Conservation (phyloP, 768 basidiomycete genomes). For the Phaeolepiota aurea region DNA sequence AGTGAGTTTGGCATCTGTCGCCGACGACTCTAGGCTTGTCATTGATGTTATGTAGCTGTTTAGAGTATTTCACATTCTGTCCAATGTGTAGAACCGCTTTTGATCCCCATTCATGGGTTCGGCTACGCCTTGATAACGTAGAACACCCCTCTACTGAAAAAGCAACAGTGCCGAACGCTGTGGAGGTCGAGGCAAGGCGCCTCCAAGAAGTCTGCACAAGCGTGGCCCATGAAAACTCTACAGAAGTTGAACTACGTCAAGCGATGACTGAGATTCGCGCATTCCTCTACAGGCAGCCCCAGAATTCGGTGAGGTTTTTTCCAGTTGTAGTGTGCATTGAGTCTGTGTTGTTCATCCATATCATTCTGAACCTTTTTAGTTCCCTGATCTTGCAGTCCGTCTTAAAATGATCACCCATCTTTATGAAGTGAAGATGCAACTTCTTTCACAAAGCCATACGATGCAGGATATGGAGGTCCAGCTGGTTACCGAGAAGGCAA, state of each 20-base stretch:
- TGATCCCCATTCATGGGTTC: neutral
- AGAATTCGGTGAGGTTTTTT: neutral
- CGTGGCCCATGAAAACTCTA: neutral
- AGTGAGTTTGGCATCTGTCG: too few species aligned
- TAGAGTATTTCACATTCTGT: too few species aligned
- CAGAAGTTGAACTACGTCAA: neutral
- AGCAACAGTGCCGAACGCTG: too few species aligned
- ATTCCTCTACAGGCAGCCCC: neutral
- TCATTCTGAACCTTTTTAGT: neutral
- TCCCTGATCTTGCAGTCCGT: neutral
- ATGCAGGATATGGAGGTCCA: conserved; percentile 11
- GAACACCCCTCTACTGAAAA: neutral
- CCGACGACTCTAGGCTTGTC: too few species aligned
- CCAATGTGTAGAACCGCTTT: neutral
- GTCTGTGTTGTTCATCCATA: neutral
- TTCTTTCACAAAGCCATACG: conserved; percentile 5
- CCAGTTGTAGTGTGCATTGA: too few species aligned
- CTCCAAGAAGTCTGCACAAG: neutral
- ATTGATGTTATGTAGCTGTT: too few species aligned
- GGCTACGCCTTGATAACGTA: neutral
- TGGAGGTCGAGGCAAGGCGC: neutral
- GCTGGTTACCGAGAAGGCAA: conserved; percentile 24
- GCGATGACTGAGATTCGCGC: neutral
- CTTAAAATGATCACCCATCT: neutral
- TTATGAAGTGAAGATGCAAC: neutral